Percentiles rank a stretch among this genome's conserved stretches.
These are phyloP conservation scores for Naganishia kalamii DNA, from an alignment of 768 basidiomycete species.

Conservation along the genomic window DNA sequence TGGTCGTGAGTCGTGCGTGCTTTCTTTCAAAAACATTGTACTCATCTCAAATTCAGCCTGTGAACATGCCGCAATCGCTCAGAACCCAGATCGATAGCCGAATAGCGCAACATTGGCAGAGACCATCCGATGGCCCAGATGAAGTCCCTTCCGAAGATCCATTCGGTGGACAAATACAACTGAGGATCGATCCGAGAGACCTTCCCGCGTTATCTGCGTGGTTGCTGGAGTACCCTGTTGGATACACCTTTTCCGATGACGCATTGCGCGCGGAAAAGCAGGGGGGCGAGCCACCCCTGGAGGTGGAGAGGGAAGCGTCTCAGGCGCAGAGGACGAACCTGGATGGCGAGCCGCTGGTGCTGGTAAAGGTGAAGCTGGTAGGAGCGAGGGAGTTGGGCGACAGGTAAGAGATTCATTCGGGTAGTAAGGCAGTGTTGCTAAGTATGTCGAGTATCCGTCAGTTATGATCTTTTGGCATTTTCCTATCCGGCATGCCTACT, in stretches of 20 bases:
- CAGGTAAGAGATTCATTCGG: neutral
- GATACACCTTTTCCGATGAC: conserved; percentile 8
- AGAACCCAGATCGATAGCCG: neutral
- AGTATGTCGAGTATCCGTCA: neutral
- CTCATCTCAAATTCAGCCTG: neutral
- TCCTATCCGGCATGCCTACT: neutral
- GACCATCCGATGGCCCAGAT: neutral
- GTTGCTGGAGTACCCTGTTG: conserved; percentile 7
- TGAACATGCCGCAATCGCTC: neutral
- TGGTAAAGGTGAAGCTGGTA: conserved; percentile 3
- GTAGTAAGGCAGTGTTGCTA: neutral
- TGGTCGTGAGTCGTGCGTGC: neutral
- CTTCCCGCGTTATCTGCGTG: neutral
- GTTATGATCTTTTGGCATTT: conserved; percentile 2
- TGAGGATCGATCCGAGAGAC: neutral
- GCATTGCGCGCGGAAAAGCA: too few relatives aligned
- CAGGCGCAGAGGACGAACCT: neutral
- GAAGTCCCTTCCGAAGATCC: neutral
- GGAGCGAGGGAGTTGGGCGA: neutral
- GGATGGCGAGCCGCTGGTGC: conserved; percentile 5
- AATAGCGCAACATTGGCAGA: neutral
- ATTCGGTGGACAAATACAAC: too few relatives aligned
- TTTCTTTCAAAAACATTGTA: neutral
- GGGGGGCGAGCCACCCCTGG: neutral
- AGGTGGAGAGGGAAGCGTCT: neutral